Base-by-base conservation (phyloP, 495 filamentous ascomycete species). In the Xylaria curta region DNA sequence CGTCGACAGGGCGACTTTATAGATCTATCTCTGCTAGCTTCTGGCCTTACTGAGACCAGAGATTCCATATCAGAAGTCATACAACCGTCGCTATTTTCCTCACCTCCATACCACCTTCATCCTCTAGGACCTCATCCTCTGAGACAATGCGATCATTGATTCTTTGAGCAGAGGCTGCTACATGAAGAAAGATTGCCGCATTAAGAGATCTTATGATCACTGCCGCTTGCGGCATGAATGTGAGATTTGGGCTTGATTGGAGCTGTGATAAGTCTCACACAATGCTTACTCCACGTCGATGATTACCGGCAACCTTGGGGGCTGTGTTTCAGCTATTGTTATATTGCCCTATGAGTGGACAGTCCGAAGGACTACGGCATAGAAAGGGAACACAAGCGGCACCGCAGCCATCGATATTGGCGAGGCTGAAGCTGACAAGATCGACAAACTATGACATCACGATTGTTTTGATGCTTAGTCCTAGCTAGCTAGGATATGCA, bases 401-500 rank as follows among this genome's bases (percentile, higher is more conserved):
- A 49, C 7, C 1, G 0, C 8, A 6, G 6, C 8, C 46, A 4
- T 21, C 31, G 5, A 42, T 21, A 53, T 24, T 4, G 8, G 49
- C 59, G n/a, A 42, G 59, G 59, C 59, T 62, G 19, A 31, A 33
- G 59, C 59, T 62, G 59, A 62, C 59, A 62, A 62, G 59, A 4
- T 24, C 59, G n/a, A 40, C 36, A 10, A 13, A 42, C 44, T 1
- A 62, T 62, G n/a, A 42, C 28, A 59, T 19, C 56, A 59, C 19
- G 17, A 49, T n/a, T 49, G 4, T 2, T 49, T 7, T 19, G 6
- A 49, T 49, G 17, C 7, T 21, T 49, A 49, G 17, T 17, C 17
- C 17, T 5, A 6, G 46, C 46, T 49, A 0, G 4, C 6, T n/a
- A 8, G 7, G 19, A 49, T 21, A 49, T 49, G 46, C 19, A 49